Evolutionary conservation across 1,139 yeast species (phyloP), one percentile per base, ranked within the genome.

Genomic region (Saccharomycopsis hybrid): DNA sequence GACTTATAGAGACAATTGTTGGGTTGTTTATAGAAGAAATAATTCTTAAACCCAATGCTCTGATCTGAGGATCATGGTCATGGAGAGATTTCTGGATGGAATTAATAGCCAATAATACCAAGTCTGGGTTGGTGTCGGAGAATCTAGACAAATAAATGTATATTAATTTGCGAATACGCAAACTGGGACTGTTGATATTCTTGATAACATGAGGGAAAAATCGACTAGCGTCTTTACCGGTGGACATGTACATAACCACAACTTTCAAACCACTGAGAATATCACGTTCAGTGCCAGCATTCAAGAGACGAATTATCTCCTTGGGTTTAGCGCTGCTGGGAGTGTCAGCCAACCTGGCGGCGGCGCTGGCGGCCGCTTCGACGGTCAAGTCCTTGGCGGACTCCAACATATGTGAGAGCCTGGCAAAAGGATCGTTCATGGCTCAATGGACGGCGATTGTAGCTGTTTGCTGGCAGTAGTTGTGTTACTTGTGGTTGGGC

Each of bases 181-280:
- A 62, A 58, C 82, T 86, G n/a, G 46, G 35, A 9, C 78, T 62
- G 11, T 92, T 82, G 43, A 90, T 81, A 63, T 89, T 89, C 65
- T 90, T 90, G 53, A 92, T 85, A 9, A 94, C 95, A 60, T 87
- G 92, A 0, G 96, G 87, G 65, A 90, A 89, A 62, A 77, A 85
- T 48, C 74, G 76, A 5, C 74, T 63, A 3, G 76, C 81, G 57
- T 77, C 81, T 54, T 76, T 80, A 7, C 88, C 90, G 52, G 77
- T 70, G 0, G 89, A 76, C 62, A 87, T 76, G 50, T 78, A 65
- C 1, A 82, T 71, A n/a, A 82, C 74, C 7, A 90, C 80, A 57
- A 85, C 78, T 59, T 83, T 85, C 78, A 92, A 74, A 1, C 96
- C 96, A 45, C 74, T 76, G 49, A 82, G 70, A 9, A 82, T 74